Conservation (phyloP, 2,329 filamentous ascomycete species). For the Colletotrichum limetticola region DNA sequence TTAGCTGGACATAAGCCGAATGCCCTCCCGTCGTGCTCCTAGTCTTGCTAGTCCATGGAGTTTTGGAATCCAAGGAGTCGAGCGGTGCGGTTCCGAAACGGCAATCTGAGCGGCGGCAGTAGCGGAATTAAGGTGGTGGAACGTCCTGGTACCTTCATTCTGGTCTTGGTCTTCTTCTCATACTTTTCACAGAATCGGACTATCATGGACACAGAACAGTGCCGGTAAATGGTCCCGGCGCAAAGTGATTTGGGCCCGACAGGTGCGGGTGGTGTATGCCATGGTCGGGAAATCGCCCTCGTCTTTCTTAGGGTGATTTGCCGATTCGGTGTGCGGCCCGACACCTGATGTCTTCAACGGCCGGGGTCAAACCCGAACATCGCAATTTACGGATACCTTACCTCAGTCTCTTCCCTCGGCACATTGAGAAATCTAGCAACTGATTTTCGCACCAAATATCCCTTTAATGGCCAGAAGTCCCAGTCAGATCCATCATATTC, state of each 20-base stretch:
- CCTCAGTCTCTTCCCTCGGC: background rate
- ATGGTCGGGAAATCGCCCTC: background rate
- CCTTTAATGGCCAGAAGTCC: no score
- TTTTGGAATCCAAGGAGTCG: no score
- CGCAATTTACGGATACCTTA: no score
- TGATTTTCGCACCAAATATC: no score
- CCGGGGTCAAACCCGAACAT: background rate
- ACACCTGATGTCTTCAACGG: background rate
- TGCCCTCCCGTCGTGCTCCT: background rate
- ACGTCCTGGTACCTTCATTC: background rate
- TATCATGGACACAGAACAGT: background rate
- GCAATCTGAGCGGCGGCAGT: background rate
- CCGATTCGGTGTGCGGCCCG: background rate
- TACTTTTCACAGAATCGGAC: background rate
- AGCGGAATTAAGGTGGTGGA: conserved; percentile 2
- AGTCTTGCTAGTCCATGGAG: no score
- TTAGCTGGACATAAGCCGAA: background rate
- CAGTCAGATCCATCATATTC: no score
- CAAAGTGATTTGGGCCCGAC: no score
- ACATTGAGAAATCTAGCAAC: background rate
- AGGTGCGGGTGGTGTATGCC: background rate
- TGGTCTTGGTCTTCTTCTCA: background rate
- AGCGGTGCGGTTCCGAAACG: conserved; percentile 9
- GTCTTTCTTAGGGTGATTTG: background rate
- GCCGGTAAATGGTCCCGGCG: background rate